Evolutionary conservation across 192 early-diverging fungal genomes (phyloP), one percentile per base, ranked within the genome.

Genomic region (Diversispora epigaea): DNA sequence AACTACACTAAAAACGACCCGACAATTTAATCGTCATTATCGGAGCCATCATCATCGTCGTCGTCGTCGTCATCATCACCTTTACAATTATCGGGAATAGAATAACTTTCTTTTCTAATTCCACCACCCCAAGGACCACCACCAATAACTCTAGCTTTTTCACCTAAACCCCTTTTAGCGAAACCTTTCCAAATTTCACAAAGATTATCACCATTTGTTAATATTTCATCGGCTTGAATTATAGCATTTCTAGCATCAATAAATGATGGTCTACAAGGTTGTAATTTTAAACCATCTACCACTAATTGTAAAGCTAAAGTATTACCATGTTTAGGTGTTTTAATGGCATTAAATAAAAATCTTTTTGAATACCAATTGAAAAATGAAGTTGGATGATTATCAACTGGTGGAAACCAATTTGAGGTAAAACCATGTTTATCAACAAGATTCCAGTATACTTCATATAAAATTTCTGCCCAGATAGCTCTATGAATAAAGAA

Each of bases 381-480:
- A 52, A 17, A 52, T 11, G 50, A 17, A 8, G 50, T 10, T 52
- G 66, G 68, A 47, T 19, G 50, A 46, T 68, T 21, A 22, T 74
- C 66, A 21, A 44, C 47, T 54, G 83, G 80, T 58, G 84, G 81
- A 80, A 89, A 89, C 82, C 90, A 85, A 41, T 89, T 79, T 25
- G 80, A 75, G 21, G 85, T 85, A 43, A 85, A 89, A 4, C 87
- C 89, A 43, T 86, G 78, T 21, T 77, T 75, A 62, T 90, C 88
- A 12, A 90, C 83, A 44, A 94, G 73, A 75, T 86, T 88, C 86
- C 92, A 92, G 68, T 88, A 87, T 43, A 93, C 87, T 78, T 97
- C 95, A 80, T 93, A 95, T 50, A 98, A 85, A 77, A 96, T 96
- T 66, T 85, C 88, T 4, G 95, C 95, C 96, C 96, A 98, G 6